Evolutionary conservation across 805 yeast species (phyloP).

Genomic region (Lachancea fermentati): DNA sequence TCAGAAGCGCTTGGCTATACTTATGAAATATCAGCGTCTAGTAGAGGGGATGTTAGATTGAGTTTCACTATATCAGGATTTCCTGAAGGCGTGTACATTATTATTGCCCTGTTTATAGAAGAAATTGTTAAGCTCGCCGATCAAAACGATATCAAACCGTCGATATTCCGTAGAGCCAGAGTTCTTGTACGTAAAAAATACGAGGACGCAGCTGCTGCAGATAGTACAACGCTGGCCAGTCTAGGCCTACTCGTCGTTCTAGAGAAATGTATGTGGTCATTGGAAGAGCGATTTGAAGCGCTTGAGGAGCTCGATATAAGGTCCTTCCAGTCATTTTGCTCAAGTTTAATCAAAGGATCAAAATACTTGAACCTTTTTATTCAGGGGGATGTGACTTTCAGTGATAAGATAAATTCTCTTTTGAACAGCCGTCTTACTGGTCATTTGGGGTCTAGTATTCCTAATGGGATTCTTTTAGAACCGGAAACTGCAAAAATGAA

Average conservation of each 20-base stretch:
- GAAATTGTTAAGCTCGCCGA: conserved; percentile 28
- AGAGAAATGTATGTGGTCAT: conserved; percentile 51
- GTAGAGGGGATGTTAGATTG: conserved; percentile 49
- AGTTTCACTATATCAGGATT: conserved; percentile 52
- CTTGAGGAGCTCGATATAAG: conserved; percentile 44
- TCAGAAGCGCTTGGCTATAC: conserved; percentile 49
- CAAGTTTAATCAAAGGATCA: conserved; percentile 23
- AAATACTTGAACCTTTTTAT: conserved; percentile 39
- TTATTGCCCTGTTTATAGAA: conserved; percentile 33
- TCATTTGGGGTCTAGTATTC: conserved; percentile 16
- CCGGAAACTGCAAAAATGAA: conserved; percentile 39
- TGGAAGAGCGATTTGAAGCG: conserved; percentile 51
- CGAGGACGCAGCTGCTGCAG: conserved; percentile 37
- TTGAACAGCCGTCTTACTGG: conserved; percentile 25
- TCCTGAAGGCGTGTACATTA: conserved; percentile 32
- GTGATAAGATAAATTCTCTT: conserved; percentile 22
- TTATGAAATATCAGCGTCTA: conserved; percentile 52
- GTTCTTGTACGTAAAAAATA: conserved; percentile 44
- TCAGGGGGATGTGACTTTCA: conserved; percentile 43
- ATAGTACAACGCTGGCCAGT: conserved; percentile 44
- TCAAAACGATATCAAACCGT: conserved; percentile 20
- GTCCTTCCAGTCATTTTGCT: conserved; percentile 31
- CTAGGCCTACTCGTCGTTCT: conserved; percentile 46
- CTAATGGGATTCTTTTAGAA: conserved; percentile 7
- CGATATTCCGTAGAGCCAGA: conserved; percentile 42